Percentiles rank a stretch among this genome's conserved stretches.
Conservation (phyloP, 257 asterid genomes). For the Penstemon eatonii region DNA sequence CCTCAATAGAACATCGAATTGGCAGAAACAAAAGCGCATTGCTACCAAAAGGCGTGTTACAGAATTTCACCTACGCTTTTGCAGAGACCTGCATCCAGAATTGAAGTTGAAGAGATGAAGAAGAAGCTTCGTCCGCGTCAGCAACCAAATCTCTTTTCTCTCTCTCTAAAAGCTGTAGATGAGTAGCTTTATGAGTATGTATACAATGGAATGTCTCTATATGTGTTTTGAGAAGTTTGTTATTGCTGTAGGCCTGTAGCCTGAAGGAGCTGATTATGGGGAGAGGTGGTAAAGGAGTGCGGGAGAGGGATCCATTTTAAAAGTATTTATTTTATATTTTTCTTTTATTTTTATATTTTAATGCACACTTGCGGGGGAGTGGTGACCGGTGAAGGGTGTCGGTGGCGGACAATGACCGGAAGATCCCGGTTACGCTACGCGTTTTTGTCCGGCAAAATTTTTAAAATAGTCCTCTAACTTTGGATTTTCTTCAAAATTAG, state of each 20-base stretch:
- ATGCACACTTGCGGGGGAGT: not conserved
- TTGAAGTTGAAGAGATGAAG: conserved; percentile 12
- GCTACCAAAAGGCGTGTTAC: conserved; percentile 30
- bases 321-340: not conserved
- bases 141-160: conserved; percentile 19
- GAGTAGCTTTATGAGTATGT: conserved; percentile 28
- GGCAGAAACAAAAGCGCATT: conserved; percentile 27
- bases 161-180: conserved; percentile 28
- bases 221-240: not conserved
- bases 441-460: not conserved
- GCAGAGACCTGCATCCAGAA: conserved; percentile 29
- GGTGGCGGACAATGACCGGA: conserved; percentile 70
- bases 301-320: conserved; percentile 29
- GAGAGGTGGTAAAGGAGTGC: conserved; percentile 36
- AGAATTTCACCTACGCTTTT: conserved; percentile 37
- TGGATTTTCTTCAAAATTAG: no score
- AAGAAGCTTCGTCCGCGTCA: conserved; percentile 24
- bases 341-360: not conserved
- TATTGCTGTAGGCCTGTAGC: not conserved
- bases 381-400: conserved; percentile 56
- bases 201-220: not conserved
- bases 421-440: conserved; percentile 60
- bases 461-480: no score
- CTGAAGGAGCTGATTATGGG: conserved; percentile 27
- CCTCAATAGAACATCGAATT: not conserved